Evolutionary conservation across 2,329 filamentous ascomycete species (phyloP), one percentile per base, ranked within the genome.

Genomic region (Paraconiothyrium brasiliense): DNA sequence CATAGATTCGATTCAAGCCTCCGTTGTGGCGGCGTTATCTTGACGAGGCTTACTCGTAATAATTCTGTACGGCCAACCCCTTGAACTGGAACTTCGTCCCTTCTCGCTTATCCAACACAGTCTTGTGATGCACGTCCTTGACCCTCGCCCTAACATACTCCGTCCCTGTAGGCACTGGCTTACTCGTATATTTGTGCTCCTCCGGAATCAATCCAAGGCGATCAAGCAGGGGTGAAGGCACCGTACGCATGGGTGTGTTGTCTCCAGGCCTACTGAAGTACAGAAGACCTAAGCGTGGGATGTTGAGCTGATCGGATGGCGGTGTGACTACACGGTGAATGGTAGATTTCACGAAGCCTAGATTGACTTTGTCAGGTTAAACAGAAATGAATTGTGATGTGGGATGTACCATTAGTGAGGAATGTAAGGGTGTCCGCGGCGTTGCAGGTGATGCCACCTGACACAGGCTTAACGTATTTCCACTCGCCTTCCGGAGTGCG

Each of bases 121-220:
- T 79, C 72, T 81, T 82, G 58, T 82, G 61, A 66, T 83, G 81
- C 37, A 83, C 81, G 64, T 83, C 81, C 68, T 78, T 82, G 27
- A 83, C 82, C 9, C 81, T 72, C 1, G 81, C 82, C 2, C 82
- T 76, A 13, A 83, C 81, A 58, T 83, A 84, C 47, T 83, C 81
- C 1, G 79, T 82, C 0, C 81, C 82, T 1, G 77, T 77, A 0
- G 79, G 74, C 1, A 78, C 76, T 5, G 75, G 73, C 39, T 66
- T 69, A 41, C 67, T 77, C 0, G 72, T 57, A 60, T 80, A 71
- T 58, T 79, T 80, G 59, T 82, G 79, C 37, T 79, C 77, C 4
- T 79, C 78, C 1, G 73, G 75, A 35, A 82, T 69, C 2, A 82
- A 68, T 0, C 79, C 80, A 4, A 66, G 44, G 2, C 32, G 73